These are phyloP conservation scores for Apiospora koreana DNA, from an alignment of 2,329 filamentous ascomycete genomes.

Conservation along the genomic window DNA sequence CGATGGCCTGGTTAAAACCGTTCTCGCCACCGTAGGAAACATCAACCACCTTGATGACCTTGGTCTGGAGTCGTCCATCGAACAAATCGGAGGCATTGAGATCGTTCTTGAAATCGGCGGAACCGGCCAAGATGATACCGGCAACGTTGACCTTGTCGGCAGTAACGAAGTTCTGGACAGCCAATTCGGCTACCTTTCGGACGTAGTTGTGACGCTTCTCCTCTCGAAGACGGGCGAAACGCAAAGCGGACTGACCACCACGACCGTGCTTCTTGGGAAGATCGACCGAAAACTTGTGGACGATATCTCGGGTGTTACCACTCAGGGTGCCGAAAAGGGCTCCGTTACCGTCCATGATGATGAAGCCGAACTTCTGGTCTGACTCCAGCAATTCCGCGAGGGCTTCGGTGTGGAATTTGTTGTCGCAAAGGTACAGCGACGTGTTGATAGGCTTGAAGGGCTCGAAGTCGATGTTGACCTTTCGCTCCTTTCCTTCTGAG, in stretches of 20 bases:
- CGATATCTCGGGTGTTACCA: conserved; percentile 93
- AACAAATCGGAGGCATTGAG: conserved; percentile 98
- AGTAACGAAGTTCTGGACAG: conserved; percentile 98
- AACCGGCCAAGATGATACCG: conserved; percentile 92
- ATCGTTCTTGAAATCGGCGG: conserved; percentile 99
- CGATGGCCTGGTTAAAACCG: conserved; percentile 99
- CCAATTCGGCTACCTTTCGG: conserved; percentile 95
- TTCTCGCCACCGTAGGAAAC: conserved; percentile 99
- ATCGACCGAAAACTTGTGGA: conserved; percentile 99
- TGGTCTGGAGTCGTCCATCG: conserved; percentile 83
- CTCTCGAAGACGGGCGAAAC: conserved; percentile 98
- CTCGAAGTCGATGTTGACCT: conserved; percentile 99
- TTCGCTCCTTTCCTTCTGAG: conserved; percentile 95
- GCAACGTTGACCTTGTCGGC: conserved; percentile 98
- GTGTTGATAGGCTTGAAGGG: conserved; percentile 99
- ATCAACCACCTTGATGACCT: conserved; percentile 99
- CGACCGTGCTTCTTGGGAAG: conserved; percentile 99
- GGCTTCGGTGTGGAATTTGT: conserved; percentile 99
- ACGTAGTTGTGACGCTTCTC: conserved; percentile 99
- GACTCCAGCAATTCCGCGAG: conserved; percentile 96
- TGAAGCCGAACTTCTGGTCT: conserved; percentile 99
- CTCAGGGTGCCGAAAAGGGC: conserved; percentile 95
- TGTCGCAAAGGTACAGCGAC: conserved; percentile 98
- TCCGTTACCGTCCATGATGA: conserved; percentile 99
- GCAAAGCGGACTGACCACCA: conserved; percentile 98